Percentiles rank a stretch among this genome's conserved stretches.
Evolutionary conservation across 768 basidiomycete species (phyloP).

Genomic region (Trichaptum fuscoviolaceum): DNA sequence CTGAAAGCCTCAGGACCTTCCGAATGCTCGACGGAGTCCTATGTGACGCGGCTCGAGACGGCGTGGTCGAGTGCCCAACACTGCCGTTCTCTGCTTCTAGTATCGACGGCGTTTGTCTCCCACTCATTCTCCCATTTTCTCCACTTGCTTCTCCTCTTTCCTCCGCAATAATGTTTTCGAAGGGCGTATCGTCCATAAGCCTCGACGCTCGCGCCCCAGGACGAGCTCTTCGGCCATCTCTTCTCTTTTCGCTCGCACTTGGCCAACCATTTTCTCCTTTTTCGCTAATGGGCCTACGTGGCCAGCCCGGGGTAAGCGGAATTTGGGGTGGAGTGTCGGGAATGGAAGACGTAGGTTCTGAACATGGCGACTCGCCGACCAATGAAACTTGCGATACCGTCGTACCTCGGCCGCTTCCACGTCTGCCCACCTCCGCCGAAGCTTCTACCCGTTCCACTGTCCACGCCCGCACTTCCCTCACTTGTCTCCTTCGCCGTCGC

Average conservation of each 20-base stretch:
- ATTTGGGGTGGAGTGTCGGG: not conserved
- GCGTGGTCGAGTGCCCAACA: not conserved
- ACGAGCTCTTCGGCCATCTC: not conserved
- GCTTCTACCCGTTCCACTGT: not conserved
- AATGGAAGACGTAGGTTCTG: not conserved
- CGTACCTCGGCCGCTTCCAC: not conserved
- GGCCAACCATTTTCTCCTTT: not conserved
- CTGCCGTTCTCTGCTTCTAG: not conserved
- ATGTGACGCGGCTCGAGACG: not conserved
- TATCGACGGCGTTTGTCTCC: not conserved
- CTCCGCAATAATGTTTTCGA: not conserved
- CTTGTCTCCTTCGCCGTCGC: not conserved
- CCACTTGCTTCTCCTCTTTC: not conserved
- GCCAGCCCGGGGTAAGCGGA: not conserved
- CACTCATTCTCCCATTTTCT: not conserved
- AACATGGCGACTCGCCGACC: not conserved
- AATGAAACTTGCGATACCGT: not conserved
- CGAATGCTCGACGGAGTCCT: not conserved
- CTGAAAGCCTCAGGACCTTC: not conserved
- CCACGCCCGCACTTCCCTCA: not conserved
- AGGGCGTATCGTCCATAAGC: not conserved
- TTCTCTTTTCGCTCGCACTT: not conserved
- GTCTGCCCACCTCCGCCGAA: not conserved
- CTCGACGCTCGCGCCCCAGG: not conserved
- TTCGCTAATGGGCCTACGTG: not conserved